Evolutionary conservation across 2,329 filamentous ascomycete species (phyloP).

Genomic region (Hypoxylon sp.): DNA sequence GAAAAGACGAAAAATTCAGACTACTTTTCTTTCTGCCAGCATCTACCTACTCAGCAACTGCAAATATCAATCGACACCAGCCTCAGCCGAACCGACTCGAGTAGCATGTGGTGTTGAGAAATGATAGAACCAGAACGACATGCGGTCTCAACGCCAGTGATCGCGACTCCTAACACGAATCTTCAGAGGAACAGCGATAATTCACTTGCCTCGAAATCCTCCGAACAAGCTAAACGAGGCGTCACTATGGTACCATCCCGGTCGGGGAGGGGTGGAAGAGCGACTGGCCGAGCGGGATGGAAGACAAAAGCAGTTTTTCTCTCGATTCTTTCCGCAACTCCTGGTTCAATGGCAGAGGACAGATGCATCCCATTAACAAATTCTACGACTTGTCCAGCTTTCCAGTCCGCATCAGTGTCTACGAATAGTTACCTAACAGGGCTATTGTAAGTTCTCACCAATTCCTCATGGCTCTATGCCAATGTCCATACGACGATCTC

Average conservation of each 20-base stretch:
- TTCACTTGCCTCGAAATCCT: slow-evolving; percentile 16
- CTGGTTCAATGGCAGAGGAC: slow-evolving; percentile 46
- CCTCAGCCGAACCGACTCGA: slow-evolving; percentile 29
- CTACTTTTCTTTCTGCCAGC: slow-evolving; percentile 31
- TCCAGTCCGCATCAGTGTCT: slow-evolving; percentile 55
- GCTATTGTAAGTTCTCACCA: slow-evolving; percentile 47
- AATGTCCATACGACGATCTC: slow-evolving; percentile 24
- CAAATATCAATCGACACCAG: slow-evolving; percentile 20
- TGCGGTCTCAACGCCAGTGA: slow-evolving; percentile 46
- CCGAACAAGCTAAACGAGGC: slow-evolving; percentile 16
- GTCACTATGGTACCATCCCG: slow-evolving; percentile 38
- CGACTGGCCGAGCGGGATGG: slow-evolving; percentile 36
- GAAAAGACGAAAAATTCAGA: slow-evolving; percentile 39
- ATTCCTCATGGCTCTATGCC: slow-evolving; percentile 20
- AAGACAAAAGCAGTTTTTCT: slow-evolving; percentile 38
- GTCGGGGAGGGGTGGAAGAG: slow-evolving; percentile 20
- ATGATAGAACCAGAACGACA: slow-evolving; percentile 47
- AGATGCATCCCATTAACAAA: slow-evolving; percentile 55
- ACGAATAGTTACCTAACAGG: slow-evolving; percentile 51
- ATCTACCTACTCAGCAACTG: slow-evolving; percentile 25
- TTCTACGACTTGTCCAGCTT: slow-evolving; percentile 56
- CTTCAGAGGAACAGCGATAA: slow-evolving; percentile 21
- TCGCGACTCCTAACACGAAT: slow-evolving; percentile 32
- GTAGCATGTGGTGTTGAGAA: slow-evolving; percentile 48
- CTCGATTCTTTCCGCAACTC: slow-evolving; percentile 44